Percentiles rank a stretch among this genome's conserved stretches.
Evolutionary conservation across 768 basidiomycete genomes (phyloP).

Genomic region (Leccinellum albellum): DNA sequence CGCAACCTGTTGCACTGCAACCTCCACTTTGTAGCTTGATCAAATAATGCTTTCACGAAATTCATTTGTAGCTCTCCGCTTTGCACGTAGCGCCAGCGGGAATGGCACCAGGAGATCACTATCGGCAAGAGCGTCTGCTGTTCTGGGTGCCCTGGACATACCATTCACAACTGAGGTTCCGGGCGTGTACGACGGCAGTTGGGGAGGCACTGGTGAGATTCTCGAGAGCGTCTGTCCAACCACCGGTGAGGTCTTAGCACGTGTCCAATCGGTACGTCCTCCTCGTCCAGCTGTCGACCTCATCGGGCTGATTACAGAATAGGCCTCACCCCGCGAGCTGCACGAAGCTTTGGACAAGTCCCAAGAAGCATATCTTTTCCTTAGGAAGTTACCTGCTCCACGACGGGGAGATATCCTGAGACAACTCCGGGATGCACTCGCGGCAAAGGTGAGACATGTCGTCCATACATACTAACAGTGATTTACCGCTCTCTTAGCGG

Average conservation of each 20-base stretch:
- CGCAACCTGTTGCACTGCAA: not conserved
- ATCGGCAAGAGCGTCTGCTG: conserved; percentile 65
- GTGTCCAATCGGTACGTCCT: conserved; percentile 59
- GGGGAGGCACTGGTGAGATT: conserved; percentile 72
- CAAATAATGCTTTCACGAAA: conserved; percentile 25
- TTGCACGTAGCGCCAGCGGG: conserved; percentile 17
- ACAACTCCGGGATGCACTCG: conserved; percentile 81
- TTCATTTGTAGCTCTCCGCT: conserved; percentile 7
- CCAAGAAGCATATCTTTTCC: conserved; percentile 65
- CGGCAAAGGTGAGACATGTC: conserved; percentile 55
- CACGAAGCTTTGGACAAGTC: conserved; percentile 63
- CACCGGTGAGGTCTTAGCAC: conserved; percentile 81
- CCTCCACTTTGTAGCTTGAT: not conserved
- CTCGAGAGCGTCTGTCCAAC: conserved; percentile 75
- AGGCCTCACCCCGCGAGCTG: conserved; percentile 74
- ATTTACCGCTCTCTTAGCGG: conserved; percentile 42
- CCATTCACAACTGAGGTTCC: conserved; percentile 49
- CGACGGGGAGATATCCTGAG: conserved; percentile 84
- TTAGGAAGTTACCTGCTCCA: conserved; percentile 82
- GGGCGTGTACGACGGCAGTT: conserved; percentile 81
- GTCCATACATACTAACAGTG: not conserved
- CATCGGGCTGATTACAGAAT: conserved; percentile 10
- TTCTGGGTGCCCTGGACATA: conserved; percentile 66
- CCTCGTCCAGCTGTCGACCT: not conserved
- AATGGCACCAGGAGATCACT: conserved; percentile 28